phyloP scores from a whole-genome alignment of 1,139 yeast genomes.

The Cylindricascospora bacillispora region DNA sequence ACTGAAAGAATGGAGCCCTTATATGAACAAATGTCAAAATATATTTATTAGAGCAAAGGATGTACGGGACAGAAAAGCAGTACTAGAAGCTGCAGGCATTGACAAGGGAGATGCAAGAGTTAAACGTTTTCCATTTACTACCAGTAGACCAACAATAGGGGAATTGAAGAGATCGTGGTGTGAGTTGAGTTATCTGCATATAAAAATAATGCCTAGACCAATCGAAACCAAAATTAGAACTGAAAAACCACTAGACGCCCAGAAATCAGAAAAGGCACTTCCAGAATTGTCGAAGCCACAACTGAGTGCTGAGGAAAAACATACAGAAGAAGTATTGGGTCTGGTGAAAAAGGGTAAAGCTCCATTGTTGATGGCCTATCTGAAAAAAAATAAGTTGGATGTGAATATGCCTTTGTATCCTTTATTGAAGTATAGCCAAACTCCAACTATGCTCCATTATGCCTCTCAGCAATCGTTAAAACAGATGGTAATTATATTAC shows the following conservation, averaged over 20 bases:
- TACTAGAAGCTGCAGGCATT: constrained; percentile 48
- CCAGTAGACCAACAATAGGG: constrained; percentile 71
- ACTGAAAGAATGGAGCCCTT: constrained; percentile 49
- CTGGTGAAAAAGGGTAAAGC: constrained; percentile 65
- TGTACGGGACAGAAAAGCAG: constrained; percentile 45
- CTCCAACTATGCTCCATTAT: constrained; percentile 71
- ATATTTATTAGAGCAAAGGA: constrained; percentile 85
- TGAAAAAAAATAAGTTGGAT: constrained; percentile 44
- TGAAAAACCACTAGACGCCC: constrained; percentile 5
- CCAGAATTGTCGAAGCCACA: constrained; percentile 12
- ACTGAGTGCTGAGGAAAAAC: constrained; percentile 25
- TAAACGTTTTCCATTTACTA: constrained; percentile 71
- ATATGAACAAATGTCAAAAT: constrained; percentile 46
- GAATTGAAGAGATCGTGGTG: constrained; percentile 83
- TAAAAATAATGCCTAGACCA: constrained; percentile 44
- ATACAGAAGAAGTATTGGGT: constrained; percentile 44
- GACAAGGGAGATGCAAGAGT: constrained; percentile 43
- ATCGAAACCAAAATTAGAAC: constrained; percentile 23
- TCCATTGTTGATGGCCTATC: constrained; percentile 53
- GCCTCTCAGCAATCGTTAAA: constrained; percentile 58
- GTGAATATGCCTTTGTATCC: constrained; percentile 48
- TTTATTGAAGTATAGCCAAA: constrained; percentile 32
- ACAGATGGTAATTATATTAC: constrained; percentile 54
- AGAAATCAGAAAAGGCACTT: constrained; percentile 4
- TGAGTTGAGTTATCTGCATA: constrained; percentile 48